Base-by-base conservation (phyloP, 352 stramenopile species). In the Phytophthora lateralis region DNA sequence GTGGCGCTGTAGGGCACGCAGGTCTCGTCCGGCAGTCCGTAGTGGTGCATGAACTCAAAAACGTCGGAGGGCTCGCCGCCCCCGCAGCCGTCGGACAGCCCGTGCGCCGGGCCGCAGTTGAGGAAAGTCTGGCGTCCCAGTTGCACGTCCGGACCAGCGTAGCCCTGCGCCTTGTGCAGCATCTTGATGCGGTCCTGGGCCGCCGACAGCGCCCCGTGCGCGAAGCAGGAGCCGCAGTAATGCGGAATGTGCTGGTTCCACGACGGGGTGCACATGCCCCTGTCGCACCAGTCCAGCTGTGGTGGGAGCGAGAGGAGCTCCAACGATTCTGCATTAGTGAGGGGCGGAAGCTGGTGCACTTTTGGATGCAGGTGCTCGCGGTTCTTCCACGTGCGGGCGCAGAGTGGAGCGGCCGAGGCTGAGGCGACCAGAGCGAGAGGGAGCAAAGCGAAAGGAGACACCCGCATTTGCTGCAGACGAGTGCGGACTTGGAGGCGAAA, bases 211-310 rank as follows among this genome's bases (percentile, higher is more conserved):
- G 82, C 76, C 20, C 82, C 78, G 48, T 95, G 88, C 0, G 80
- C 85, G 52, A 79, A 96, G 66, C 86, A 96, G 30, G 86, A 93
- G 29, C 88, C 88, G 58, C 90, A 97, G 69, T 95, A 97, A 54
- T 89, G 78, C 30, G 85, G 85, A 26, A 91, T 90, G 54, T 93
- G 85, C 61, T 93, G 82, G 63, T 91, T 91, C 82, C 85, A 93
- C 54, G 80, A 89, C 17, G 82, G 78, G 44, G 88, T 80, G 51
- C 82, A 91, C 53, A 84, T 88, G 29, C 84, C 82, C 14, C 65
- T 73, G 56, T 93, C 85, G 56, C 85, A 91, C 95, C 96, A 99
- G 66, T 96, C 91, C 58, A 98, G 97, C 26, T 89, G 78, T 46
- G 64, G 59, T 0, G 84, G 84, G 15, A 89, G 62, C 12, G 56